A percentile compares a stretch with the other conserved stretches of the same genome.
phyloP scores from a whole-genome alignment of 2,329 filamentous ascomycete species.

The Conoideocrella luteorostrata region DNA sequence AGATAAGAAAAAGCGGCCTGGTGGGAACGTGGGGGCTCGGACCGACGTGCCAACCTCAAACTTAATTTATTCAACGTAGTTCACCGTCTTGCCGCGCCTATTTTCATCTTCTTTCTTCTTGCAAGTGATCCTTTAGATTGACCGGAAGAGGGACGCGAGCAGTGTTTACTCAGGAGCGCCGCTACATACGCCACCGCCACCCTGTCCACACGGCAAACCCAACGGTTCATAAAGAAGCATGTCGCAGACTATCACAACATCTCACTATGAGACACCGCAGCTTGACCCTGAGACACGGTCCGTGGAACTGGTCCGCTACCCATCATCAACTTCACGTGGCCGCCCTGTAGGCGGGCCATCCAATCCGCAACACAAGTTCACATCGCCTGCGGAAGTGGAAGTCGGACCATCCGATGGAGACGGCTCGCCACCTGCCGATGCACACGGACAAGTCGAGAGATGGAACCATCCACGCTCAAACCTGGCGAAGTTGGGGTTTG shows the following conservation, averaged over 20 bases:
- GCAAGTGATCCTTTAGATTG: too few species aligned
- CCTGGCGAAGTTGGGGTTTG: conserved; percentile 26
- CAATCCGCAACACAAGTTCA: neutral
- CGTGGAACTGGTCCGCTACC: neutral
- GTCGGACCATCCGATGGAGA: conserved; percentile 3
- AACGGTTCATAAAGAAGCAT: too few species aligned
- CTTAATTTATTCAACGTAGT: too few species aligned
- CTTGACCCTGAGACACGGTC: neutral
- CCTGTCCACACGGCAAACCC: too few species aligned
- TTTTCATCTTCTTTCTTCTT: too few species aligned
- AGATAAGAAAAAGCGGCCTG: too few species aligned
- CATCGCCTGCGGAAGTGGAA: neutral
- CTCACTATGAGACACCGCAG: neutral
- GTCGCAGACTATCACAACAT: neutral
- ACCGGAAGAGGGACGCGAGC: too few species aligned
- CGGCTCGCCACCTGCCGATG: conserved; percentile 18
- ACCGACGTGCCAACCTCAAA: too few species aligned
- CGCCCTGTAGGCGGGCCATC: neutral
- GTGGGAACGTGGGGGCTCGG: too few species aligned
- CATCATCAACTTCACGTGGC: neutral
- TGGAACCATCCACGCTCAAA: conserved; percentile 32
- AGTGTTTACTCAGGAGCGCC: too few species aligned
- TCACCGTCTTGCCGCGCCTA: too few species aligned
- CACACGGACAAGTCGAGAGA: conserved; percentile 21
- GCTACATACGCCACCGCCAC: too few species aligned